Percentiles rank a stretch among this genome's conserved stretches.
phyloP scores from a whole-genome alignment of 176 grass and related monocot species.

The Carex cristatella region DNA sequence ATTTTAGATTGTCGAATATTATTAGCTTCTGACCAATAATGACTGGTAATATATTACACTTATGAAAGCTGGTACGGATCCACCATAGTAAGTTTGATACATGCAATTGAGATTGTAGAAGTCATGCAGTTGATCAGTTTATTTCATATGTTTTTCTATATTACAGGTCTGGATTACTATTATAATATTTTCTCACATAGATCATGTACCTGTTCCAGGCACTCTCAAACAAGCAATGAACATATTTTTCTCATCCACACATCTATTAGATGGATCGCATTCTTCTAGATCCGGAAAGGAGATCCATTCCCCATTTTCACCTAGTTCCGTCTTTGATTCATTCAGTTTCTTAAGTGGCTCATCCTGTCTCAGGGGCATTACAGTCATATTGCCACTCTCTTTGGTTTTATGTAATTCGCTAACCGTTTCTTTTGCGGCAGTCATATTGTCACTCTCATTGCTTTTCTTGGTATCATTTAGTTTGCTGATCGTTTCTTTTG shows the following conservation, averaged over 20 bases:
- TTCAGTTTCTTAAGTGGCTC: constrained; percentile 9
- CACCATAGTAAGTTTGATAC: neutral
- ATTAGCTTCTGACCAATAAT: neutral
- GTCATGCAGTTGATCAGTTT: neutral
- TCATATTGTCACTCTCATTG: constrained; percentile 31
- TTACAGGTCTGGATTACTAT: neutral
- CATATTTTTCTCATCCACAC: constrained; percentile 49
- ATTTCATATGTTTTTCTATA: neutral
- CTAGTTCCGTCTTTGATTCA: neutral
- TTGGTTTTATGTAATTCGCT: constrained; percentile 15
- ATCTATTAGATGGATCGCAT: constrained; percentile 74
- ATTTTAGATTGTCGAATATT: neutral
- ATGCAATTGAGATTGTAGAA: neutral
- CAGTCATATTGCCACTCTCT: constrained; percentile 27
- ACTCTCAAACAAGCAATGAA: constrained; percentile 87
- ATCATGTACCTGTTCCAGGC: constrained; percentile 63
- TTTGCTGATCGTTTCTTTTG: constrained; percentile 4
- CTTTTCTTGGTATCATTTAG: constrained; percentile 17
- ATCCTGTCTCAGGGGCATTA: constrained; percentile 18
- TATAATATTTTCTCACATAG: neutral
- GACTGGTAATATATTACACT: neutral
- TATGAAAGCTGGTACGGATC: neutral
- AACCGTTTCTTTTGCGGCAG: neutral
- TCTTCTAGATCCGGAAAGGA: constrained; percentile 39
- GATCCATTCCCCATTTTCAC: constrained; percentile 1